Percentiles rank a stretch among this genome's conserved stretches.
Conservation (phyloP, 305 asterid species). For the Fraxinus dipetala region DNA sequence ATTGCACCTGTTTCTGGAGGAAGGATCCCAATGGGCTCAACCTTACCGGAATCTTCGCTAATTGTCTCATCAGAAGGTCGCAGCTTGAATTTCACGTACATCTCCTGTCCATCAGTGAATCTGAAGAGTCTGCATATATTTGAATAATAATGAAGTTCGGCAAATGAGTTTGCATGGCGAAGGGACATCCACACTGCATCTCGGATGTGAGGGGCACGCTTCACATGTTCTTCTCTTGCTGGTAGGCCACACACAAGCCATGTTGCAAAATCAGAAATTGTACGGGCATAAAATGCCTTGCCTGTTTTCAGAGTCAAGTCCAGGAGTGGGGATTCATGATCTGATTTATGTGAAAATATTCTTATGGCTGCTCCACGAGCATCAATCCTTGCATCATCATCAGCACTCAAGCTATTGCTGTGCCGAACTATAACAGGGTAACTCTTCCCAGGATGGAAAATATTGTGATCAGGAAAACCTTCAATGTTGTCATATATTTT, state of each 20-base stretch:
- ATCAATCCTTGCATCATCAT: constrained; percentile 85
- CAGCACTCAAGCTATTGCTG: constrained; percentile 87
- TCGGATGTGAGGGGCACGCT: constrained; percentile 59
- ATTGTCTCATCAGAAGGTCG: constrained; percentile 59
- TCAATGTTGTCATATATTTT: constrained; percentile 49
- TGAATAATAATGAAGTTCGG: constrained; percentile 72
- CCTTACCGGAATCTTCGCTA: constrained; percentile 61
- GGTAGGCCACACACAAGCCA: constrained; percentile 82
- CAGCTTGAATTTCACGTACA: constrained; percentile 78
- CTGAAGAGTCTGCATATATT: constrained; percentile 77
- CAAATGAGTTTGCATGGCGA: constrained; percentile 52
- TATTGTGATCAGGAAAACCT: constrained; percentile 65
- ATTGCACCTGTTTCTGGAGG: constrained; percentile 96
- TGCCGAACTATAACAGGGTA: constrained; percentile 69
- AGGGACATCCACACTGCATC: constrained; percentile 86
- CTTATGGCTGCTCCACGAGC: constrained; percentile 84
- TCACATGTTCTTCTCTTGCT: constrained; percentile 74
- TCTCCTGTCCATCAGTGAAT: constrained; percentile 67
- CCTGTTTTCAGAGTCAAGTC: constrained; percentile 84
- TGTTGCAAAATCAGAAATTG: constrained; percentile 68
- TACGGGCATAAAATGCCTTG: constrained; percentile 72
- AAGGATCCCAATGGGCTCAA: constrained; percentile 69
- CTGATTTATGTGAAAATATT: constrained; percentile 40
- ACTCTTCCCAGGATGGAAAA: constrained; percentile 55
- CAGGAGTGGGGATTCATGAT: constrained; percentile 40